Conservation (phyloP, 345 rosid genomes). For the Corchorus capsularis region DNA sequence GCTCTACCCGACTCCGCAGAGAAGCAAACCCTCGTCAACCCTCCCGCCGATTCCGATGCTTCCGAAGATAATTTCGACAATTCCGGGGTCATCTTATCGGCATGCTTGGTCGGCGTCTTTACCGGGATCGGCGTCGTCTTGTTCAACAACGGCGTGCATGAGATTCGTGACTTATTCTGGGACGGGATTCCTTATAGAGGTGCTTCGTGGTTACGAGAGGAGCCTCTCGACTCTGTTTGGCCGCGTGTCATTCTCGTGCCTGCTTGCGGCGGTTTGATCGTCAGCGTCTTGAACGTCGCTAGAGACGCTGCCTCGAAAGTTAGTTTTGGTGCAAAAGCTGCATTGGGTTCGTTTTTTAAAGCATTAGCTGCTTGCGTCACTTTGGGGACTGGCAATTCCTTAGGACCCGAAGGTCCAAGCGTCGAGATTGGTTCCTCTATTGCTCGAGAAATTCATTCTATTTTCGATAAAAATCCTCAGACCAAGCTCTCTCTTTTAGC, state of each 20-base stretch:
- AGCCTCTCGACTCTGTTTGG: conserved; percentile 61
- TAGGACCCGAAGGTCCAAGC: conserved; percentile 97
- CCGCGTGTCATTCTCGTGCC: conserved; percentile 68
- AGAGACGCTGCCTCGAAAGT: conserved; percentile 30
- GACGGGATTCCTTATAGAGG: conserved; percentile 86
- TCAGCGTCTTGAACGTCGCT: conserved; percentile 56
- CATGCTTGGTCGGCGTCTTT: conserved; percentile 74
- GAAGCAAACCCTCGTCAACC: background rate
- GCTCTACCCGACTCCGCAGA: conserved; percentile 16
- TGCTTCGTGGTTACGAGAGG: conserved; percentile 83
- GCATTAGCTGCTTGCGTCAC: conserved; percentile 83
- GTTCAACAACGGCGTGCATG: conserved; percentile 74
- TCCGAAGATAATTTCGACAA: conserved; percentile 17
- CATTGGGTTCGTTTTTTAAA: conserved; percentile 63
- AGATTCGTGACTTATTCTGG: conserved; percentile 84
- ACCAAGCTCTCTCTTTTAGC: conserved; percentile 72
- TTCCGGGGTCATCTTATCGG: conserved; percentile 43
- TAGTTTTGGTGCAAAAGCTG: conserved; percentile 30
- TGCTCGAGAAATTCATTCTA: conserved; percentile 58
- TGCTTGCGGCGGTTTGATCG: conserved; percentile 72
- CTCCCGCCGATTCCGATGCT: background rate
- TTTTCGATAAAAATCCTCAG: conserved; percentile 43
- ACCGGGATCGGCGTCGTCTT: conserved; percentile 81
- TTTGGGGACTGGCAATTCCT: conserved; percentile 88
- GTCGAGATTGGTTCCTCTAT: conserved; percentile 92